Base-by-base conservation (phyloP, 371 early-diverging fungal species). In the Mucor piriformis region DNA sequence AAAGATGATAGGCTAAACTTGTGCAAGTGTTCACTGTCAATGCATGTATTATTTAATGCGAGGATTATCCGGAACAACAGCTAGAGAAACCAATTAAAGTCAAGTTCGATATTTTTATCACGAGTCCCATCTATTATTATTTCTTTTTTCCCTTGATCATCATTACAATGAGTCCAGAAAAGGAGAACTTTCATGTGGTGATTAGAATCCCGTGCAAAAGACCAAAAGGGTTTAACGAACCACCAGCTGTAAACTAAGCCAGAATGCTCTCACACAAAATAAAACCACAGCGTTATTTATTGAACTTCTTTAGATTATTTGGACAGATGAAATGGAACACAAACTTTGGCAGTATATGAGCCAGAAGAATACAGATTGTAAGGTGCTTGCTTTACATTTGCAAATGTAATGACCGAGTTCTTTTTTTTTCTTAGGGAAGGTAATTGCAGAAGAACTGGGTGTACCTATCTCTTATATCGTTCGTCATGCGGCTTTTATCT, bases 271-370 rank as follows among this genome's bases (percentile, higher is more conserved):
- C 3, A 24, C n/a, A 4, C 4, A 35, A 49, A 2, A 2, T 27
- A 29, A 29, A 37, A 7, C 4, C 20, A 38, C 8, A 50, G 35
- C 11, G 27, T 53, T 40, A 34, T 6, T 2, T 21, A n/a, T 16
- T 24, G 18, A 48, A n/a, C 46, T 13, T 32, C 32, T 44, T 44
- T 68, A 87, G 87, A 74, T 85, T 53, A 66, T 80, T 38, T 87
- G 87, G 87, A 85, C 85, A 16, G 84, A 84, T 37, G 82, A 79
- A 52, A 85, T 85, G 87, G 87, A 87, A 34, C 79, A 82, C 43
- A 73, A 73, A 15, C 51, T 87, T 42, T 85, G 87, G 84, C 77
- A 81, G 49, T 73, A 83, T 55, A 79, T 85, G 66, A 77, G 82
- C 6, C 82, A 82, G 50, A 84, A 83, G 48, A 78, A 83, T 24